Percentiles rank a stretch among this genome's conserved stretches.
Evolutionary conservation across 371 early-diverging fungal species (phyloP).

Genomic region (Apophysomyces sp.): DNA sequence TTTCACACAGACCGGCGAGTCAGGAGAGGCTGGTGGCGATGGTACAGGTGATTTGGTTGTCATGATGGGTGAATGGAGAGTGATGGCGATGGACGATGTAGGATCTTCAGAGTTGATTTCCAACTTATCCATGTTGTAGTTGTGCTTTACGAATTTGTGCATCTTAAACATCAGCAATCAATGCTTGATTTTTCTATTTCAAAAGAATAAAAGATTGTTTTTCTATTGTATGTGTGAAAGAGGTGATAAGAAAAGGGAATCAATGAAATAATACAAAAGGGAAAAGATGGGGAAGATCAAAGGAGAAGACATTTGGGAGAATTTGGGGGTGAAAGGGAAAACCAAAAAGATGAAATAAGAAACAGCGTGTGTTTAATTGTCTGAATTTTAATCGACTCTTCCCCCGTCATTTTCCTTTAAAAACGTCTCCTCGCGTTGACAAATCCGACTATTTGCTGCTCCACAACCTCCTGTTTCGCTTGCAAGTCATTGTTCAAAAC

Average conservation of each 20-base stretch:
- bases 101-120: no score
- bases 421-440: constrained; percentile 28
- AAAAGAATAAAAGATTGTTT: background rate
- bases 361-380: background rate
- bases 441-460: constrained; percentile 20
- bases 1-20: background rate
- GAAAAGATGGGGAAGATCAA: background rate
- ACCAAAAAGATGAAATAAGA: background rate
- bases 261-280: background rate
- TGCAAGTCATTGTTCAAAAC: constrained; percentile 24
- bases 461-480: constrained; percentile 4
- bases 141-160: background rate
- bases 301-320: background rate
- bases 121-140: background rate
- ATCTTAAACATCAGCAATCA: no score
- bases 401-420: no score
- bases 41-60: background rate
- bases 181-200: no score
- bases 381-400: background rate
- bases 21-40: background rate
- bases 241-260: background rate
- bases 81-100: background rate
- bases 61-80: background rate
- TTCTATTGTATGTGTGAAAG: background rate
- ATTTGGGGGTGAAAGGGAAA: background rate